These are phyloP conservation scores for Selaginella tamariscina DNA, from an alignment of 75 land plant genomes.

Conservation along the genomic window DNA sequence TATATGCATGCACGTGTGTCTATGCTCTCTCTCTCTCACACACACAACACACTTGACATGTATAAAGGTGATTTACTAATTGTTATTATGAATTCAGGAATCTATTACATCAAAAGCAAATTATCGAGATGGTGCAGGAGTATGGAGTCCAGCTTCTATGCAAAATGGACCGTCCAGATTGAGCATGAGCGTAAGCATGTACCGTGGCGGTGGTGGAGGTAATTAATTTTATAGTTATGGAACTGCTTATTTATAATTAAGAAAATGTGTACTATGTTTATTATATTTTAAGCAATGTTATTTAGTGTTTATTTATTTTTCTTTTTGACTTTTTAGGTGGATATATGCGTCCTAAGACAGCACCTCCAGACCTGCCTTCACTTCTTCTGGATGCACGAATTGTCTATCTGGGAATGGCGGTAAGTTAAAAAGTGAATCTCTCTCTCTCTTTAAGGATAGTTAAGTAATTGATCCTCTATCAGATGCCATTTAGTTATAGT, in stretches of 20 bases:
- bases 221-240: no score
- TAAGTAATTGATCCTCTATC: no score
- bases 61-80: neutral
- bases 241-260: no score
- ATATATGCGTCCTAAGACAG: conserved; percentile 44
- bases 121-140: conserved; percentile 54
- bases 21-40: neutral
- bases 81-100: conserved; percentile 31
- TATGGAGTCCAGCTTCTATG: conserved; percentile 40
- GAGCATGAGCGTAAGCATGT: conserved; percentile 71
- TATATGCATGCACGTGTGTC: neutral
- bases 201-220: conserved; percentile 54
- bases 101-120: conserved; percentile 56
- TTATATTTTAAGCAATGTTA: no score
- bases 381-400: conserved; percentile 80
- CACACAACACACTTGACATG: no score
- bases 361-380: conserved; percentile 96
- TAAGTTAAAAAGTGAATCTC: no score
- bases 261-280: no score
- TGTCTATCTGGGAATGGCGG: conserved; percentile 76
- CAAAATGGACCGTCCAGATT: conserved; percentile 40
- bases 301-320: no score
- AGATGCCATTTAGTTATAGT: no score
- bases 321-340: no score
- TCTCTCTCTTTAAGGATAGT: no score